Conservation (phyloP, 2,329 filamentous ascomycete species). For the Penicillium sp. region DNA sequence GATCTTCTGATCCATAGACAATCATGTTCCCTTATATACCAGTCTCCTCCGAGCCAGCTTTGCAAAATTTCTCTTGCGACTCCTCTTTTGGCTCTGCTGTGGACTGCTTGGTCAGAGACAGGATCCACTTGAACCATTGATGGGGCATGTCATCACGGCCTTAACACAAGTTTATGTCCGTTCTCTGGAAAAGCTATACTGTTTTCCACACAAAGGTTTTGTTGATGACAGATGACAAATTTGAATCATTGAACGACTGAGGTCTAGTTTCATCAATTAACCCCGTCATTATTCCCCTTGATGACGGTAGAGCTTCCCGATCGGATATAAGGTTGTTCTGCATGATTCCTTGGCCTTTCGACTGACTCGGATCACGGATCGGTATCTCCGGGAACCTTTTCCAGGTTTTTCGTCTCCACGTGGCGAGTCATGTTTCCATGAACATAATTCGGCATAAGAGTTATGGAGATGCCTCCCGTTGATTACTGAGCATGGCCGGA, state of each 20-base stretch:
- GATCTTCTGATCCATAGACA: background rate
- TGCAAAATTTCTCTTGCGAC: too few species aligned
- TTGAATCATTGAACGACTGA: background rate
- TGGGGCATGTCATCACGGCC: background rate
- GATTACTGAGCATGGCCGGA: background rate
- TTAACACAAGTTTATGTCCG: background rate
- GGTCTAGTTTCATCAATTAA: too few species aligned
- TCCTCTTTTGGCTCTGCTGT: background rate
- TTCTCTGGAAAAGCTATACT: too few species aligned
- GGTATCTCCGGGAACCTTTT: too few species aligned
- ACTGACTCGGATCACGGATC: too few species aligned
- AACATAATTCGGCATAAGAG: too few species aligned
- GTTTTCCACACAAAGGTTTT: too few species aligned
- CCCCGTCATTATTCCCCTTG: background rate
- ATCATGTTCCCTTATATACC: too few species aligned
- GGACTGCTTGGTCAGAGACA: background rate
- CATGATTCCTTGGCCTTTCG: too few species aligned
- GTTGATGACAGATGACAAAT: background rate
- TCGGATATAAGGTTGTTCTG: background rate
- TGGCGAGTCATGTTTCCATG: too few species aligned
- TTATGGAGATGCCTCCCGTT: background rate
- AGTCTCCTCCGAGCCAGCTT: too few species aligned
- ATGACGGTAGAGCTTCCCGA: background rate
- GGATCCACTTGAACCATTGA: slow-evolving; percentile 5
- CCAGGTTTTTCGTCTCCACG: background rate